Conservation (phyloP, 306 rosid species). For the Vigna hirtella region DNA sequence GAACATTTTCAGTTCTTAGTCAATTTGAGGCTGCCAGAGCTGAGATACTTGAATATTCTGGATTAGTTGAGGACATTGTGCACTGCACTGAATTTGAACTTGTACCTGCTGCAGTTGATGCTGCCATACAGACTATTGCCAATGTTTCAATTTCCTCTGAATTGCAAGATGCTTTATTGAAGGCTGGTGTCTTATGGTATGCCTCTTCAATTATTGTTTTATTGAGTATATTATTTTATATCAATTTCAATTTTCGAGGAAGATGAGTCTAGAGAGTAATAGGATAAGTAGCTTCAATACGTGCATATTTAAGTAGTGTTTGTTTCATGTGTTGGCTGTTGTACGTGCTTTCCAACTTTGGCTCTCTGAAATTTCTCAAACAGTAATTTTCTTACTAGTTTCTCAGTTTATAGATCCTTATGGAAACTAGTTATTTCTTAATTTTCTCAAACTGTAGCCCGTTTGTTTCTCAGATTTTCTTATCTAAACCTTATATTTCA, state of each 20-base stretch:
- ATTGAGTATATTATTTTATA: conserved; percentile 3
- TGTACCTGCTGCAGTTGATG: conserved; percentile 84
- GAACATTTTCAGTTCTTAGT: conserved; percentile 87
- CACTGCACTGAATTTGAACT: conserved; percentile 98
- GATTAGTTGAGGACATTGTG: conserved; percentile 88
- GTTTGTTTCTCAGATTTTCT: neutral
- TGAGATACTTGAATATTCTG: conserved; percentile 88
- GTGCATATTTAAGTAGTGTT: neutral
- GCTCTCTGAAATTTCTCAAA: neutral
- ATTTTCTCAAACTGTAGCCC: neutral
- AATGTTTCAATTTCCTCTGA: conserved; percentile 88
- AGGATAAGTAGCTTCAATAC: conserved; percentile 19
- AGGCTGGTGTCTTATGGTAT: conserved; percentile 94
- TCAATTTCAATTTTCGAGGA: conserved; percentile 32
- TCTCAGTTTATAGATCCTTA: neutral
- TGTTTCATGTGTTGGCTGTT: conserved; percentile 21
- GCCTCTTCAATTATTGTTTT: conserved; percentile 37
- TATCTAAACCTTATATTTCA: neutral
- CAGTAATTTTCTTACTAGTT: too few relatives aligned
- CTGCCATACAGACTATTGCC: conserved; percentile 91
- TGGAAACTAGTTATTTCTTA: neutral
- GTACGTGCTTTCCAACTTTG: neutral
- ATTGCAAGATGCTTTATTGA: conserved; percentile 85
- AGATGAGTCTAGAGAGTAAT: conserved; percentile 20
- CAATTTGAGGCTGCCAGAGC: conserved; percentile 88